Base-by-base conservation (phyloP, 2,329 filamentous ascomycete genomes). In the Fusarium liriodendri region DNA sequence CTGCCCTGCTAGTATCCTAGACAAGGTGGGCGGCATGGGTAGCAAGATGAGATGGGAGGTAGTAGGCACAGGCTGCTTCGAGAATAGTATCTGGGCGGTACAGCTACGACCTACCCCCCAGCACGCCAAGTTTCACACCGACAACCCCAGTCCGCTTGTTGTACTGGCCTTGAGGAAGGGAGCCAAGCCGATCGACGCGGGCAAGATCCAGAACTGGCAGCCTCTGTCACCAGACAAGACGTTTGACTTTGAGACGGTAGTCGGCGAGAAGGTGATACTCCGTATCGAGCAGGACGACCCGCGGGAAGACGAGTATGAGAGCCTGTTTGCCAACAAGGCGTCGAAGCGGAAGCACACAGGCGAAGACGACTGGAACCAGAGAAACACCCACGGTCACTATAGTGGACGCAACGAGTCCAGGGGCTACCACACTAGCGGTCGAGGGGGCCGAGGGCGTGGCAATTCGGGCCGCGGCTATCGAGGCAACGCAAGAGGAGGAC, bases 11-110 rank as follows among this genome's bases (percentile, higher is more conserved):
- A 89, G 88, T 73, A 92, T 97, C 25, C 85, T 98, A 35, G 89
- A 93, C 62, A 97, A 95, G 82, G 93, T 97, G 13, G 97, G 97
- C 47, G 96, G 96, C 32, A 91, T 98, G 79, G 95, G 95, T 37
- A 91, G 90, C 77, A 96, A 93, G 82, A 89, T 97, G 83, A 90
- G 86, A 45, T 99, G 96, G 95, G 90, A 94, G 81, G 92, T 98
- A 6, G 93, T 91, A 0, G 94, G 92, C 40, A 90, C 92, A 7
- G 95, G 91, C 1, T 90, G 89, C 74, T 91, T 90, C 74, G 93
- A 98, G 69, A 92, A 95, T 80, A 93, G 89, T 76, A 89, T 98
- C 42, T 99, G 96, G 95, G 97, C 96, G 6, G 95, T 93, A 18
- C 89, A 91, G 50, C 90, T 98, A 13, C 88, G 90, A 35, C 95